Evolutionary conservation across 768 basidiomycete species (phyloP).

Genomic region (Collybiopsis luxurians): DNA sequence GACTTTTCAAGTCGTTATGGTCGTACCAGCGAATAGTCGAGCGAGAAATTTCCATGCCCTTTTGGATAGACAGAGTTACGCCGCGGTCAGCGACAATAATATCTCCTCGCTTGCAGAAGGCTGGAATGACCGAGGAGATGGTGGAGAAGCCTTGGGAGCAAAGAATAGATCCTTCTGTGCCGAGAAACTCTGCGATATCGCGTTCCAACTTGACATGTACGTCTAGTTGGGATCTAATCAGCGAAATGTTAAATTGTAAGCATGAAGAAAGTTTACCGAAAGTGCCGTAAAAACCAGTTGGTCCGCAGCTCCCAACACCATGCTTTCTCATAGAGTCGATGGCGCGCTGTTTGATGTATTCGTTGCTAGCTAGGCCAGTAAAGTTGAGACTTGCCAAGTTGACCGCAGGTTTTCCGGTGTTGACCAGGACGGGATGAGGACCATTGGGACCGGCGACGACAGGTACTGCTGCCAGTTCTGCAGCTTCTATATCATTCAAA

Average conservation of each 20-base stretch:
- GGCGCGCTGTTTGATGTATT: slow-evolving; percentile 81
- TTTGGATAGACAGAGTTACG: slow-evolving; percentile 95
- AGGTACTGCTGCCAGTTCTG: slow-evolving; percentile 74
- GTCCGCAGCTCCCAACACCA: slow-evolving; percentile 93
- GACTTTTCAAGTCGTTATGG: slow-evolving; percentile 88
- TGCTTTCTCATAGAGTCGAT: slow-evolving; percentile 84
- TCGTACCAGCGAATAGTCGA: slow-evolving; percentile 94
- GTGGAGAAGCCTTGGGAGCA: slow-evolving; percentile 95
- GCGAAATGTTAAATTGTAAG: background rate
- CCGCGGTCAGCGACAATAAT: slow-evolving; percentile 98
- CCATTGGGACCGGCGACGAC: slow-evolving; percentile 79
- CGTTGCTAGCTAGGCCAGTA: slow-evolving; percentile 84
- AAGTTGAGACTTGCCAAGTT: slow-evolving; percentile 95
- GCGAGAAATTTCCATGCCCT: slow-evolving; percentile 91
- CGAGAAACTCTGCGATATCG: slow-evolving; percentile 88
- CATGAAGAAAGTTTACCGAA: slow-evolving; percentile 56
- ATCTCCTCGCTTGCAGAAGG: slow-evolving; percentile 97
- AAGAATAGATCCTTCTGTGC: slow-evolving; percentile 84
- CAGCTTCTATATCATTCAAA: slow-evolving; percentile 53
- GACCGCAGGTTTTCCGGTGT: slow-evolving; percentile 67
- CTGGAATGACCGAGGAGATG: slow-evolving; percentile 90
- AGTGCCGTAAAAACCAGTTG: slow-evolving; percentile 96
- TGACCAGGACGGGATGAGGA: slow-evolving; percentile 76
- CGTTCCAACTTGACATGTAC: slow-evolving; percentile 89
- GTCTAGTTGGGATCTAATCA: slow-evolving; percentile 46